A percentile compares a stretch with the other conserved stretches of the same genome.
Conservation (phyloP, 1,284 basidiomycete species). For the Entoloma clypeatum region DNA sequence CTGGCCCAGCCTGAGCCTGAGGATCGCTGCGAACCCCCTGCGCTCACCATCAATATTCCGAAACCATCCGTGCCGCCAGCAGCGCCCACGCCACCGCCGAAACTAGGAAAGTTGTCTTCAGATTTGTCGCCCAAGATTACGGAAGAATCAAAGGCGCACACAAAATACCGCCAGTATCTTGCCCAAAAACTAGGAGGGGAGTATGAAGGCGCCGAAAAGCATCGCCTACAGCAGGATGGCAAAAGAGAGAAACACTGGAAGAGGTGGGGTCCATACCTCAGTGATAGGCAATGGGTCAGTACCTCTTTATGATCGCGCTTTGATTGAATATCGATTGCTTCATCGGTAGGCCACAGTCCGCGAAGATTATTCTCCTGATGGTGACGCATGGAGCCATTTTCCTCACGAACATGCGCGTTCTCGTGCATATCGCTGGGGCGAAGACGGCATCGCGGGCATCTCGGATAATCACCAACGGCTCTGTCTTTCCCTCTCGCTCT, state of each 20-base stretch:
- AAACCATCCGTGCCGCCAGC: slow-evolving; percentile 45
- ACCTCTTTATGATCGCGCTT: slow-evolving; percentile 6
- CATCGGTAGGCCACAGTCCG: slow-evolving; percentile 82
- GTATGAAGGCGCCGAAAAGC: slow-evolving; percentile 65
- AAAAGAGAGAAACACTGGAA: slow-evolving; percentile 86
- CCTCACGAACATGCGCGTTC: slow-evolving; percentile 94
- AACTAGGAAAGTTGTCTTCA: slow-evolving; percentile 40
- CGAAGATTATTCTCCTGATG: slow-evolving; percentile 95
- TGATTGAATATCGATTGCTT: slow-evolving; percentile 9
- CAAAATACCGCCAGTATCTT: slow-evolving; percentile 56
- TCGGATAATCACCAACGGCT: slow-evolving; percentile 95
- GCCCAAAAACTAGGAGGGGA: slow-evolving; percentile 52
- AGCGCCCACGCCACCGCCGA: slow-evolving; percentile 39
- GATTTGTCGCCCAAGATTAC: slow-evolving; percentile 34
- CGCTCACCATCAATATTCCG: slow-evolving; percentile 80
- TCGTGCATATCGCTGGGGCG: slow-evolving; percentile 96
- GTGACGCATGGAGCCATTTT: slow-evolving; percentile 97
- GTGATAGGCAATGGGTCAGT: slow-evolving; percentile 95
- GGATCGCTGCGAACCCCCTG: too few relatives aligned
- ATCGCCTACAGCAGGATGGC: slow-evolving; percentile 71
- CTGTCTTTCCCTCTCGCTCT: slow-evolving; percentile 87
- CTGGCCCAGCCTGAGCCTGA: slow-evolving; percentile 22
- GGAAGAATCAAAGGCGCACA: slow-evolving; percentile 26
- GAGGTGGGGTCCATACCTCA: slow-evolving; percentile 96
- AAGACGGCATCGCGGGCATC: slow-evolving; percentile 95